These are phyloP conservation scores for Leccinum idahoense DNA, from an alignment of 1,284 basidiomycete species.

Conservation along the genomic window DNA sequence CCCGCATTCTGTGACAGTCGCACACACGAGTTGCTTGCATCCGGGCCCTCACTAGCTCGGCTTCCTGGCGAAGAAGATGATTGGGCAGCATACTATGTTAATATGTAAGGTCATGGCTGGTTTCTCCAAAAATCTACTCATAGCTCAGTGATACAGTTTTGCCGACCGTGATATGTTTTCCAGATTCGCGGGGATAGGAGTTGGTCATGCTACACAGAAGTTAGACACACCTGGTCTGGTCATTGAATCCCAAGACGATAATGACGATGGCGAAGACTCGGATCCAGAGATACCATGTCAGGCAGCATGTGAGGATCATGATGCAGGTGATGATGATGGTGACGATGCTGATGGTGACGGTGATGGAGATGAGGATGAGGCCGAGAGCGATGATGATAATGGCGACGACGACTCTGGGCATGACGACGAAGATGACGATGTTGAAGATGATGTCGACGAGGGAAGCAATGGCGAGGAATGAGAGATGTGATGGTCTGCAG, in stretches of 20 bases:
- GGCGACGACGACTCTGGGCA: too few species aligned
- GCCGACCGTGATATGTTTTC: not conserved
- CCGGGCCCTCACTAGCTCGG: not conserved
- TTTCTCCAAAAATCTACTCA: not conserved
- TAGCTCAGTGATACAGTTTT: not conserved
- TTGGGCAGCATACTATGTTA: conserved; percentile 4
- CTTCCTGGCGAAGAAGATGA: not conserved
- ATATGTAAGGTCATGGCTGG: conserved; percentile 5
- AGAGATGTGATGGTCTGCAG: too few species aligned
- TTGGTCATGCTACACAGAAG: not conserved
- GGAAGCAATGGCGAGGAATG: too few species aligned
- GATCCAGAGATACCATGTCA: too few species aligned
- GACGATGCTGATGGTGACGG: too few species aligned
- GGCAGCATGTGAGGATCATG: too few species aligned
- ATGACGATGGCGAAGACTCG: too few species aligned
- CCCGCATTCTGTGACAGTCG: not conserved
- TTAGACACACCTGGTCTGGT: not conserved
- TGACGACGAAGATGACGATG: too few species aligned
- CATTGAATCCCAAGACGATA: not conserved
- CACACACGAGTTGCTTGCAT: not conserved
- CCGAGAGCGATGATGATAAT: too few species aligned
- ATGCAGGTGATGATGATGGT: too few species aligned
- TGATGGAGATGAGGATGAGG: too few species aligned
- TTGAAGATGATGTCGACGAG: too few species aligned
- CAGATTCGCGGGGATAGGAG: not conserved